A percentile compares a stretch with the other conserved stretches of the same genome.
phyloP scores from a whole-genome alignment of 75 land plant species.

The Selaginella moellendorffii region DNA sequence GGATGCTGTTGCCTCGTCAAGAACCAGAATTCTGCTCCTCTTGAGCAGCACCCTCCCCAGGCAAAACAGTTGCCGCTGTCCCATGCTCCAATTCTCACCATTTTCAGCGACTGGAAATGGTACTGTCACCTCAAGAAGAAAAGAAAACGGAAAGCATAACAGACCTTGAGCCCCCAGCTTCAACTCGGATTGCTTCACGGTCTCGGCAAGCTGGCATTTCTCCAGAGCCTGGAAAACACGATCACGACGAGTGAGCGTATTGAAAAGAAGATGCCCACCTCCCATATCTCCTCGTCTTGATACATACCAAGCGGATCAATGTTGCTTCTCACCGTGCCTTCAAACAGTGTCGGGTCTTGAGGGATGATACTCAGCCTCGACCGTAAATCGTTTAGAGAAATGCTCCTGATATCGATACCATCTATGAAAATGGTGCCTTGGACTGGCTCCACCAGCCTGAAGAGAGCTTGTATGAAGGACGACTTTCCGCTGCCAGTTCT shows the following conservation, averaged over 20 bases:
- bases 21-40: constrained; percentile 2
- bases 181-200: constrained; percentile 32
- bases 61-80: constrained; percentile 2
- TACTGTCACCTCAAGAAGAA: too few species aligned
- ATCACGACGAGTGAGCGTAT: too few species aligned
- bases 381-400: constrained; percentile 73
- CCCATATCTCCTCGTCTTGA: constrained; percentile 57
- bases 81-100: constrained; percentile 12
- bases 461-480: neutral
- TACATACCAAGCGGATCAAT: constrained; percentile 67
- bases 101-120: neutral
- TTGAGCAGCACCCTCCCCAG: constrained; percentile 7
- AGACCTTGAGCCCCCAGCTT: constrained; percentile 68
- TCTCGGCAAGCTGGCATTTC: constrained; percentile 75
- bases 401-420: constrained; percentile 12
- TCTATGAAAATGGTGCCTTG: constrained; percentile 1
- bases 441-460: constrained; percentile 5
- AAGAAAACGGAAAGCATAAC: too few species aligned
- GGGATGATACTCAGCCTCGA: constrained; percentile 77
- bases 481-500: neutral
- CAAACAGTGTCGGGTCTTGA: constrained; percentile 86
- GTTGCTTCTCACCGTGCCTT: constrained; percentile 73
- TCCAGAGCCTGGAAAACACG: constrained; percentile 56
- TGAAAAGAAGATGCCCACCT: constrained; percentile 28
- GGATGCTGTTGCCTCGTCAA: constrained; percentile 5